Conservation (phyloP, 192 early-diverging fungal genomes). For the Kappamyces sp. region DNA sequence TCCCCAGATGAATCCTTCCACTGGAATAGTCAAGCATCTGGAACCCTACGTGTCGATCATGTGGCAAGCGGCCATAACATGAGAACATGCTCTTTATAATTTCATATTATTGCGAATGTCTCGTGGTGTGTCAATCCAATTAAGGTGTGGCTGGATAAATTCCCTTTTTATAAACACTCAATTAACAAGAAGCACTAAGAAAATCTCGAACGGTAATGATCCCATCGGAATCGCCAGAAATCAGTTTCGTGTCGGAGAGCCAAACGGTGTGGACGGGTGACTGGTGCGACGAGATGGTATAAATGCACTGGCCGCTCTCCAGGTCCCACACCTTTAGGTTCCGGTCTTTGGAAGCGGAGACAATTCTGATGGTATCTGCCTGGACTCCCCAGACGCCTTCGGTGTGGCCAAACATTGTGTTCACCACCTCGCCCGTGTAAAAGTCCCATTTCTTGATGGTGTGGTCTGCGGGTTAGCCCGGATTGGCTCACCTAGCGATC, state of each 20-base stretch:
- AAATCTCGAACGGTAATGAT: conserved; percentile 80
- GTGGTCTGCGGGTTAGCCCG: conserved; percentile 44
- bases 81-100: no score
- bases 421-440: conserved; percentile 70
- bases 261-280: conserved; percentile 75
- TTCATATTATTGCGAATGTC: no score
- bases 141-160: no score
- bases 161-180: not conserved
- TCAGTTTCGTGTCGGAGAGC: conserved; percentile 81
- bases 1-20: no score
- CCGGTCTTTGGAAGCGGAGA: conserved; percentile 80
- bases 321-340: conserved; percentile 92
- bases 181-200: conserved; percentile 8
- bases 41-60: no score
- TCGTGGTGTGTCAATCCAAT: no score
- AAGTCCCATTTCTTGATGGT: conserved; percentile 91
- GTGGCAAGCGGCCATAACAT: no score
- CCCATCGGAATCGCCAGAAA: conserved; percentile 82
- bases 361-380: conserved; percentile 65
- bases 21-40: no score
- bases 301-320: conserved; percentile 67
- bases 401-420: conserved; percentile 77
- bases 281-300: conserved; percentile 66
- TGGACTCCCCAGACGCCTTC: conserved; percentile 80
- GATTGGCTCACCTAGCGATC: conserved; percentile 45